Conservation (phyloP, 768 basidiomycete genomes). For the Cystofilobasidium capitatum region DNA sequence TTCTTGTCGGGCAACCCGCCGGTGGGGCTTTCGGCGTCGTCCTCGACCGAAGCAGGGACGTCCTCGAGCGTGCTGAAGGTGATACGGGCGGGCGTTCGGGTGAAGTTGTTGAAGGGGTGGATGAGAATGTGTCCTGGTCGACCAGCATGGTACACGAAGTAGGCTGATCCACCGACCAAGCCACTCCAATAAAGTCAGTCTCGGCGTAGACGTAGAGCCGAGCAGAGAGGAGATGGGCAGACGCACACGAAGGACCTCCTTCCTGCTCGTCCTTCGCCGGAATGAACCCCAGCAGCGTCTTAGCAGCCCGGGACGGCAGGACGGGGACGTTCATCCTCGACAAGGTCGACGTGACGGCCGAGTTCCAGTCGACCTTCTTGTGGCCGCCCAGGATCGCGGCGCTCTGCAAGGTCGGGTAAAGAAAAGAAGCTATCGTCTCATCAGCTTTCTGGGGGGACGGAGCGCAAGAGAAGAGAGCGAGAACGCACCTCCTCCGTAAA, state of each 20-base stretch:
- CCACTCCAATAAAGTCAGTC: not conserved
- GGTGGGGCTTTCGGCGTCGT: not conserved
- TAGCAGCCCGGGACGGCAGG: slow-evolving; percentile 2
- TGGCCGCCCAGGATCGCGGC: slow-evolving; percentile 21
- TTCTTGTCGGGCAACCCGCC: not conserved
- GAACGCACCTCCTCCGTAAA: slow-evolving; percentile 20
- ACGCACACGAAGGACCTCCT: slow-evolving; percentile 14
- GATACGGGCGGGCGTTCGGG: not conserved
- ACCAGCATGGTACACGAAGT: slow-evolving; percentile 18
- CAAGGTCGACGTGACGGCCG: not conserved
- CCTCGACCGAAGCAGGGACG: not conserved
- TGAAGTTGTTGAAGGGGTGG: not conserved
- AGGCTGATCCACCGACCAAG: too few species aligned
- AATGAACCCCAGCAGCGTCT: slow-evolving; percentile 9
- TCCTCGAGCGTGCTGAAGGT: slow-evolving; percentile 13
- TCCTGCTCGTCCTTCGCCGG: not conserved
- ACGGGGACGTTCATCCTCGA: slow-evolving; percentile 16
- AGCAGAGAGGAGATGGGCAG: not conserved
- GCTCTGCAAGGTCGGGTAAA: not conserved
- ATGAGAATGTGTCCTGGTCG: slow-evolving; percentile 23
- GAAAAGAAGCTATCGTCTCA: too few species aligned
- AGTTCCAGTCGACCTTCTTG: slow-evolving; percentile 22
- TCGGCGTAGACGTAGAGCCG: not conserved
- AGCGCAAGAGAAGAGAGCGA: not conserved
- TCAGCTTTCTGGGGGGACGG: not conserved